Conservation (phyloP, 1,284 basidiomycete species). For the Porodaedalea pini region DNA sequence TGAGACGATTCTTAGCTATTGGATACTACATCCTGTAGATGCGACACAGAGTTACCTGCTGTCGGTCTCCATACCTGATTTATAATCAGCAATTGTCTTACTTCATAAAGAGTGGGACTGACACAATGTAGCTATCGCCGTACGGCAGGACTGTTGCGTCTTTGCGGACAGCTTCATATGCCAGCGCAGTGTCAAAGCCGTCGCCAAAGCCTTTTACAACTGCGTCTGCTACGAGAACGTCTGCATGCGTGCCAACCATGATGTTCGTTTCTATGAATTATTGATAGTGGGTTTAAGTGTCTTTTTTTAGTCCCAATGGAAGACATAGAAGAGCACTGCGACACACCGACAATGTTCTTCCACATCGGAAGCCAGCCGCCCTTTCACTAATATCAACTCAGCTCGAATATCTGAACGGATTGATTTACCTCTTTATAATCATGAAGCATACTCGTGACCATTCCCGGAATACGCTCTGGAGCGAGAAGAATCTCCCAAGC, state of each 20-base stretch:
- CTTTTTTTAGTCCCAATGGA: not conserved
- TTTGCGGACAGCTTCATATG: slow-evolving; percentile 75
- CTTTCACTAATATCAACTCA: slow-evolving; percentile 32
- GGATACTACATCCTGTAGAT: not conserved
- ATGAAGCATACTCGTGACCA: slow-evolving; percentile 78
- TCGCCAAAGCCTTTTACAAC: slow-evolving; percentile 56
- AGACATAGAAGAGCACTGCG: no score
- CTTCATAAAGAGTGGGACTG: slow-evolving; percentile 22
- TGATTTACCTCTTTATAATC: slow-evolving; percentile 62
- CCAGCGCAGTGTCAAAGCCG: slow-evolving; percentile 61
- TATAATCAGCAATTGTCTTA: not conserved
- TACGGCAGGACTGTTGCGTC: slow-evolving; percentile 68
- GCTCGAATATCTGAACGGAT: not conserved
- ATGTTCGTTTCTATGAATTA: slow-evolving; percentile 60
- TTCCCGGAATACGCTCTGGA: slow-evolving; percentile 69
- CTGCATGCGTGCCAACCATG: slow-evolving; percentile 79
- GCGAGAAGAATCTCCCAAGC: slow-evolving; percentile 75
- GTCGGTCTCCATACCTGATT: slow-evolving; percentile 64
- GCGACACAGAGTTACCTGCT: slow-evolving; percentile 49
- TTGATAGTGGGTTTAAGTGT: not conserved
- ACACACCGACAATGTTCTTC: slow-evolving; percentile 85
- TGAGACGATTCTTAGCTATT: slow-evolving; percentile 26
- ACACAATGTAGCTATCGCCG: slow-evolving; percentile 57
- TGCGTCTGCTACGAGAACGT: slow-evolving; percentile 78
- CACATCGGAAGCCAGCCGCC: slow-evolving; percentile 88